Evolutionary conservation across 2,329 filamentous ascomycete species (phyloP).

Genomic region (Shiraia bambusicola): DNA sequence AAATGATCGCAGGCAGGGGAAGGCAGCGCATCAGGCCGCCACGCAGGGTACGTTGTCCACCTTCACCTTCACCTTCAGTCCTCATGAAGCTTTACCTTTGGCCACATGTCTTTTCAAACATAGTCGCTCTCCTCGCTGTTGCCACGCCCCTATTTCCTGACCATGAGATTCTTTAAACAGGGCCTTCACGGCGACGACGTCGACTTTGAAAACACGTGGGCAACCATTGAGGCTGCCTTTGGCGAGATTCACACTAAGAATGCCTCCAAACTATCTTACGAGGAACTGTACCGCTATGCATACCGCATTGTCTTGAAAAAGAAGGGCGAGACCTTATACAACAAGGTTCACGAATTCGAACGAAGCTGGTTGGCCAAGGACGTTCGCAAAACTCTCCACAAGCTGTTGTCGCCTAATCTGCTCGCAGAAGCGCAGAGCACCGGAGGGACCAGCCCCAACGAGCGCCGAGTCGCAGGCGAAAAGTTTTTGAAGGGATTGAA

Average conservation of each 20-base stretch:
- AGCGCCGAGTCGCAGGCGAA: slow-evolving; percentile 78
- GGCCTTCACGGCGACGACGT: slow-evolving; percentile 62
- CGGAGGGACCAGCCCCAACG: slow-evolving; percentile 66
- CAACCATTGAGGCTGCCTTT: slow-evolving; percentile 72
- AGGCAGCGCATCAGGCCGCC: slow-evolving; percentile 67
- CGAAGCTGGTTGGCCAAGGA: slow-evolving; percentile 74
- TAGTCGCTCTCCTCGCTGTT: background rate
- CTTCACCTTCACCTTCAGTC: slow-evolving; percentile 1
- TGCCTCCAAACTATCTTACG: slow-evolving; percentile 86
- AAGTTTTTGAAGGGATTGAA: slow-evolving; percentile 76
- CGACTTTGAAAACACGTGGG: slow-evolving; percentile 88
- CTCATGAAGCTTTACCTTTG: background rate
- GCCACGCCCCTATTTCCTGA: slow-evolving; percentile 10
- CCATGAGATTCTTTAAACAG: slow-evolving; percentile 42
- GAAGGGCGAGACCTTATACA: slow-evolving; percentile 79
- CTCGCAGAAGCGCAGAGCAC: slow-evolving; percentile 54
- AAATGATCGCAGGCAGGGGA: slow-evolving; percentile 57
- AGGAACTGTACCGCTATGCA: slow-evolving; percentile 88
- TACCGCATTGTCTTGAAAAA: slow-evolving; percentile 94
- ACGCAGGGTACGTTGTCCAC: slow-evolving; percentile 59
- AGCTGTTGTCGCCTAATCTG: slow-evolving; percentile 70
- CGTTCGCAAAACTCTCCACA: slow-evolving; percentile 70
- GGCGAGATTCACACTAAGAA: slow-evolving; percentile 90
- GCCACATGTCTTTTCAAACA: background rate
- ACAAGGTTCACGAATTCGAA: slow-evolving; percentile 78